phyloP scores from a whole-genome alignment of 768 basidiomycete genomes.

The Hericium alpestre region DNA sequence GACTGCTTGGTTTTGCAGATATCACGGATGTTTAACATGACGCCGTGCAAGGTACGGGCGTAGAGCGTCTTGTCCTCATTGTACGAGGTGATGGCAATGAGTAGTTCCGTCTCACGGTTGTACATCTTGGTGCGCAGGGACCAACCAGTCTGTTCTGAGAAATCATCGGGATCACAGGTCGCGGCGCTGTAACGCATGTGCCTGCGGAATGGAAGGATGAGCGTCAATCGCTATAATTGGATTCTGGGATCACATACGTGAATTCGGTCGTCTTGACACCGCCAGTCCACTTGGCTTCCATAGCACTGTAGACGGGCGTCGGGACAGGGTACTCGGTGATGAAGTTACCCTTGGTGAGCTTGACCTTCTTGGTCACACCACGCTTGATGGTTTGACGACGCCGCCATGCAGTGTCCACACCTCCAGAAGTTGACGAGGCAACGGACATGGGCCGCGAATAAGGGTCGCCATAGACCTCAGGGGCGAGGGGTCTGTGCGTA shows the following conservation, averaged over 20 bases:
- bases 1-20: constrained; percentile 94
- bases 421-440: constrained; percentile 25
- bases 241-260: constrained; percentile 44
- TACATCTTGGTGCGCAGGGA: constrained; percentile 77
- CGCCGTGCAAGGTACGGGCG: constrained; percentile 83
- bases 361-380: constrained; percentile 88
- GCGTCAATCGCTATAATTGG: neutral
- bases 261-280: constrained; percentile 74
- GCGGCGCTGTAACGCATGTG: constrained; percentile 95
- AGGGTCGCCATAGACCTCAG: constrained; percentile 56
- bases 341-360: constrained; percentile 88
- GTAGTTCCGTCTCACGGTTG: constrained; percentile 81
- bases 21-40: constrained; percentile 96
- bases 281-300: constrained; percentile 67
- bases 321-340: constrained; percentile 86
- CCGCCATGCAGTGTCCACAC: constrained; percentile 35
- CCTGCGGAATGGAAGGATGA: constrained; percentile 22
- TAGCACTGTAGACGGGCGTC: constrained; percentile 70
- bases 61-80: constrained; percentile 91
- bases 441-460: constrained; percentile 39
- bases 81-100: constrained; percentile 91
- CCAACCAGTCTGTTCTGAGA: constrained; percentile 69
- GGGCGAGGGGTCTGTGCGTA: constrained; percentile 31
- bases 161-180: constrained; percentile 86
- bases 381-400: constrained; percentile 88